Base-by-base conservation (phyloP, 441 rosid species). In the Sinapis alba region DNA sequence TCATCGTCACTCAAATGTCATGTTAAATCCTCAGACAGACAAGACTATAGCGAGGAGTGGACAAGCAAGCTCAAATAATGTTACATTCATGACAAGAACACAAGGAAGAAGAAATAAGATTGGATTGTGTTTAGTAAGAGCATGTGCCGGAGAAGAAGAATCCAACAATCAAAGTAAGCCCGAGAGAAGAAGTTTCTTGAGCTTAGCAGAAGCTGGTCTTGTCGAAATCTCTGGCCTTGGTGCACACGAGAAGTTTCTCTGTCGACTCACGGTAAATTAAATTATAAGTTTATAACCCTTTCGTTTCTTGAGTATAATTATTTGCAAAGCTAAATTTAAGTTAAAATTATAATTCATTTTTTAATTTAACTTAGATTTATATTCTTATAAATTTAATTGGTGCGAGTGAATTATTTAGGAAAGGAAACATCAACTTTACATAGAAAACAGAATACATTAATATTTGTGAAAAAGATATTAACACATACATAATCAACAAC, bases 131-230 rank as follows among this genome's bases (percentile, higher is more conserved):
- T 61, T 72, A 28, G 45, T 73, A 67, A 67, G 62, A 67, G 78
- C 77, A 28, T 7, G 53, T 28, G 23, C 74, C 3, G 83, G 76
- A 11, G 73, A 62, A 54, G 86, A 74, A 56, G 81, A 80, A 61
- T 65, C 73, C 3, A 10, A 12, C 0, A 83, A 71, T 69, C 82
- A 79, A 66, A 78, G 60, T 60, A 69, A 76, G 38, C 27, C 79
- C 0, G 87, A 80, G 64, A 80, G 78, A 34, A 75, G 82, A 78
- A 82, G 81, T 28, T 94, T 94, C 81, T 79, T 92, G 83, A 85
- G 77, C 61, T 76, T 87, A 47, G 98, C 91, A 83, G 98, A 94
- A 81, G 97, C 97, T 6, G 97, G 97, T 21, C 84, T 94, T 4
- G 91, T 94, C 5, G 98, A 94, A 73, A 61, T 92, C 0, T 89